These are phyloP conservation scores for Baorangia bicolor DNA, from an alignment of 768 basidiomycete species.

Conservation along the genomic window DNA sequence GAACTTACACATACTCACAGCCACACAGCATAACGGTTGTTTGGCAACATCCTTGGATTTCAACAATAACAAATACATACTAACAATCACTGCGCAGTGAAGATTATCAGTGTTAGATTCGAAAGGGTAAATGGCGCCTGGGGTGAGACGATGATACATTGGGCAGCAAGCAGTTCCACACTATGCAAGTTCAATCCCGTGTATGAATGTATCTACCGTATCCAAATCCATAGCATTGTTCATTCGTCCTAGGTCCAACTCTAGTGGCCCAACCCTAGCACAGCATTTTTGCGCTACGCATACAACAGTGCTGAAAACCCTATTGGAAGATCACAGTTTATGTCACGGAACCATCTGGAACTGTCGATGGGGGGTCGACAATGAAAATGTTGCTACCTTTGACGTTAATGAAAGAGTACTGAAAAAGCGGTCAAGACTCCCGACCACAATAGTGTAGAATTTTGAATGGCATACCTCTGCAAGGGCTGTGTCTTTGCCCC, in stretches of 20 bases:
- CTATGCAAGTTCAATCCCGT: background rate
- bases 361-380: slow-evolving; percentile 14
- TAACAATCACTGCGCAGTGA: background rate
- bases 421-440: slow-evolving; percentile 1
- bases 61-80: slow-evolving; percentile 17
- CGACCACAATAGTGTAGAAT: background rate
- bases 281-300: background rate
- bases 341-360: slow-evolving; percentile 9
- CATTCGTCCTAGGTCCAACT: background rate
- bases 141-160: too few species aligned
- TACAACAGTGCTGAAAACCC: background rate
- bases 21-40: background rate
- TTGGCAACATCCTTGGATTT: slow-evolving; percentile 11
- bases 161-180: background rate
- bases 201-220: slow-evolving; percentile 14
- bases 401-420: slow-evolving; percentile 58
- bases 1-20: background rate
- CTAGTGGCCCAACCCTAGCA: background rate
- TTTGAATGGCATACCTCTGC: slow-evolving; percentile 40
- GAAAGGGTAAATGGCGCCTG: too few species aligned
- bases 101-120: too few species aligned
- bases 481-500: slow-evolving; percentile 43
- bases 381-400: slow-evolving; percentile 52
- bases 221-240: slow-evolving; percentile 22
- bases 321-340: slow-evolving; percentile 4